Evolutionary conservation across 805 yeast species (phyloP), one percentile per base, ranked within the genome.

Genomic region (Zygoascus bituminiphila): DNA sequence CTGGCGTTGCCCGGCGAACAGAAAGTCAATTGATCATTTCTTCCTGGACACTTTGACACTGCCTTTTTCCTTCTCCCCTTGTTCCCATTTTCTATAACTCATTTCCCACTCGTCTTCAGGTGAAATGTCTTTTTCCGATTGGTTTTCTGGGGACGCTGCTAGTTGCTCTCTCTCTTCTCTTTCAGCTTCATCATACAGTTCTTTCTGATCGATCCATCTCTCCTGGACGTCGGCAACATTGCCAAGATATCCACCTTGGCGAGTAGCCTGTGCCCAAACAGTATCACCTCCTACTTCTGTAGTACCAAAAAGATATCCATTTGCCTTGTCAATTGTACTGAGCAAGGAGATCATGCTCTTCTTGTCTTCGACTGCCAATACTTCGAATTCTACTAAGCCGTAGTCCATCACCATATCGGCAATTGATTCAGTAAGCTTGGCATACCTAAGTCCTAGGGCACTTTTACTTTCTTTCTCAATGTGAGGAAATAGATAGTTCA

Each of bases 251-350:
- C 9, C 85, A 80, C 36, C 89, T 82, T 61, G 85, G 54, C 98
- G 74, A 0, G 91, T 77, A 0, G 96, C 96, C 57, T 91, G 96
- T n/a, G 88, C 85, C 98, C 98, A 93, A 1, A 93, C 80, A 0
- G 91, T 78, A 61, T 93, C 99, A n/a, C 98, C 98, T 1, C 97
- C 96, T 6, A 91, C 74, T 57, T 93, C 99, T 25, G 88, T 85
- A 1, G 89, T 72, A 0, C 99, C 99, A 69, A 87, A 88, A 56
- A 85, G 76, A 62, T 93, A 93, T 0, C 99, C 99, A 57, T 83
- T 86, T 2, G 97, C 91, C 62, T 85, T 89, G 61, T 93, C 99
- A 8, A 93, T 78, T 1, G 78, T 71, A 14, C 84, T 73, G 40
- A 93, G 73, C 33, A 93, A 65, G 45, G 82, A 75, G 25, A 93